Conservation (phyloP, 1,284 basidiomycete species). For the Malassezia equina region DNA sequence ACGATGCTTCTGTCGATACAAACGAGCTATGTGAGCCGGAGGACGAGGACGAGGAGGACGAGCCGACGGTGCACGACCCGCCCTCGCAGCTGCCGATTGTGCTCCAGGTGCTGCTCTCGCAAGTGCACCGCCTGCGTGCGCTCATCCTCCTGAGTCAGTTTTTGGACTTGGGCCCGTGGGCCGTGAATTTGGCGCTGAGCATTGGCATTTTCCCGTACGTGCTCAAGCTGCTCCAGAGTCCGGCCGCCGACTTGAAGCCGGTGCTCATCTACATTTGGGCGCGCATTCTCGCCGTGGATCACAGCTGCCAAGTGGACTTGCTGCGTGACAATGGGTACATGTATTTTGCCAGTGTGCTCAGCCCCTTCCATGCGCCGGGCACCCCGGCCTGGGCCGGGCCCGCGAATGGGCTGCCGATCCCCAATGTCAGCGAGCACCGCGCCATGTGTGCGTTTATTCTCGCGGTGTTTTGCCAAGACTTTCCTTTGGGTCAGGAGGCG, state of each 20-base stretch:
- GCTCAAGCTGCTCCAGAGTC: conserved; percentile 86
- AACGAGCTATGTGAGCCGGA: neutral
- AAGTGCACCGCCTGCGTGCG: conserved; percentile 86
- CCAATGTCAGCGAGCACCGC: conserved; percentile 89
- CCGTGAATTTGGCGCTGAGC: conserved; percentile 89
- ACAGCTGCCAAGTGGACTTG: conserved; percentile 80
- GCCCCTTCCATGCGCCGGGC: conserved; percentile 24
- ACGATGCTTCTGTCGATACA: conserved; percentile 48
- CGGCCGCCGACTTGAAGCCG: conserved; percentile 83
- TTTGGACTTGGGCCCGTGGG: conserved; percentile 95
- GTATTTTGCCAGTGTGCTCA: conserved; percentile 44
- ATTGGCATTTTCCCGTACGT: conserved; percentile 99
- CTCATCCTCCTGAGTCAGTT: conserved; percentile 94
- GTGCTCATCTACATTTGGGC: conserved; percentile 99
- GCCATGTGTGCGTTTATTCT: conserved; percentile 99
- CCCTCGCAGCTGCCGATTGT: conserved; percentile 96
- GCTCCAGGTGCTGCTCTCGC: conserved; percentile 87
- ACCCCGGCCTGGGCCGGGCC: conserved; percentile 45
- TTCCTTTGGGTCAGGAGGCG: conserved; percentile 71
- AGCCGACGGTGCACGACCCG: conserved; percentile 57
- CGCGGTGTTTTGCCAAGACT: conserved; percentile 80
- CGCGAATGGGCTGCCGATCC: conserved; percentile 52
- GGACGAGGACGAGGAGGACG: conserved; percentile 51
- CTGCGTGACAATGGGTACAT: conserved; percentile 57
- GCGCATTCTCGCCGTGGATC: conserved; percentile 87